Evolutionary conservation across 2,329 filamentous ascomycete genomes (phyloP).

Genomic region (Cladophialophora carrionii): DNA sequence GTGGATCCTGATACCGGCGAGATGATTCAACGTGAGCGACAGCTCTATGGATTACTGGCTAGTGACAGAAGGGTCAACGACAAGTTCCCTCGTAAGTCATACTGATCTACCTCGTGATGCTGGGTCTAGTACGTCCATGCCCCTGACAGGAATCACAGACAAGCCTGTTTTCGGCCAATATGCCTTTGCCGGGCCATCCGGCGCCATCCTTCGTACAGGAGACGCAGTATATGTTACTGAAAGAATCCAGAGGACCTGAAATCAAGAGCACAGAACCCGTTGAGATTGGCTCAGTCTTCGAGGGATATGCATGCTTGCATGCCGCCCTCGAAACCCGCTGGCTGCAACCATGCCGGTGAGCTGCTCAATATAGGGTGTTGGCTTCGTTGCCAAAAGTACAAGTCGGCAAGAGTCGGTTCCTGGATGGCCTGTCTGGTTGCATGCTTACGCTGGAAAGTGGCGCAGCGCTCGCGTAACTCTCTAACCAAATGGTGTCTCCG

Average conservation of each 20-base stretch:
- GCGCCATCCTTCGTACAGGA: slow-evolving; percentile 35
- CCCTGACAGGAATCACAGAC: slow-evolving; percentile 23
- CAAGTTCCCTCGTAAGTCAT: slow-evolving; percentile 35
- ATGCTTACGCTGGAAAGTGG: neutral
- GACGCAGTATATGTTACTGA: slow-evolving; percentile 36
- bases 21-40: slow-evolving; percentile 35
- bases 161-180: slow-evolving; percentile 38
- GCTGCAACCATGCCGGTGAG: neutral
- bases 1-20: slow-evolving; percentile 36
- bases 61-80: slow-evolving; percentile 36
- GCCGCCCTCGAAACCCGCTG: neutral
- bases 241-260: slow-evolving; percentile 25
- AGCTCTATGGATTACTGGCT: slow-evolving; percentile 36
- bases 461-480: slow-evolving; percentile 3
- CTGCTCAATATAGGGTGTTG: neutral
- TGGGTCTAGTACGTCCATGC: neutral
- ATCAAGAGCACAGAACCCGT: neutral
- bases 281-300: neutral
- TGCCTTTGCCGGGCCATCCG: slow-evolving; percentile 36
- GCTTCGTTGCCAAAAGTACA: neutral
- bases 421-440: neutral
- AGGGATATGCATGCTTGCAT: neutral
- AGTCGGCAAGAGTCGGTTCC: neutral
- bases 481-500: slow-evolving; percentile 30
- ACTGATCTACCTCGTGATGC: neutral